Evolutionary conservation across 805 yeast genomes (phyloP), one percentile per base, ranked within the genome.

Genomic region (Yamadazyma ubonensis): DNA sequence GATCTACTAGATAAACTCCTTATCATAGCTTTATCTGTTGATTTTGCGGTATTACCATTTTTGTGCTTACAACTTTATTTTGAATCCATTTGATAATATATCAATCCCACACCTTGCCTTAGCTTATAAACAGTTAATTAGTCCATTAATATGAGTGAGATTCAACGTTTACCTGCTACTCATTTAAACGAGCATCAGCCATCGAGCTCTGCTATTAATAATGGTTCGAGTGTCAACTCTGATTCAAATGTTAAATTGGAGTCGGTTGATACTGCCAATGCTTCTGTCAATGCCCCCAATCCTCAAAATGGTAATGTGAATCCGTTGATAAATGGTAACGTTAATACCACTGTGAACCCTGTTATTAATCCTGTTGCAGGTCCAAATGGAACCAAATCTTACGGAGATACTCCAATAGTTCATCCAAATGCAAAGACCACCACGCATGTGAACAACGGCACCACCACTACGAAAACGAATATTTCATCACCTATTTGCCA

Each of bases 401-500:
- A n/a, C 10, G 25, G 19, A 5, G 35, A 21, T 21, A 12, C 11
- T n/a, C 14, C 19, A n/a, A 21, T 73, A 7, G 67, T 70, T 19
- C 81, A 75, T 51, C 85, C 85, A 15, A 80, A 80, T 57, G 83
- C 82, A 4, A 80, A 78, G 54, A 67, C 82, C 3, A 79, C 82
- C 7, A 73, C 79, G 25, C 78, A 72, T 44, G 69, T 76, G 22
- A 65, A 69, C 18, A 79, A 78, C 51, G 85, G 85, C 20, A 70
- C 82, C 27, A 75, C 83, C 17, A 78, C 85, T n/a, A 70, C 83
- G 12, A 80, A 79, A 49, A 71, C 81, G 12, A 80, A 76, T 52
- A 76, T 79, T 45, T 61, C 81, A 10, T 68, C 78, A 23, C 87
- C 95, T 4, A 74, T 83, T 16, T 90, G 98, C 60, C 86, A 84